Base-by-base conservation (phyloP, 768 basidiomycete genomes). In the Boletales sp. region DNA sequence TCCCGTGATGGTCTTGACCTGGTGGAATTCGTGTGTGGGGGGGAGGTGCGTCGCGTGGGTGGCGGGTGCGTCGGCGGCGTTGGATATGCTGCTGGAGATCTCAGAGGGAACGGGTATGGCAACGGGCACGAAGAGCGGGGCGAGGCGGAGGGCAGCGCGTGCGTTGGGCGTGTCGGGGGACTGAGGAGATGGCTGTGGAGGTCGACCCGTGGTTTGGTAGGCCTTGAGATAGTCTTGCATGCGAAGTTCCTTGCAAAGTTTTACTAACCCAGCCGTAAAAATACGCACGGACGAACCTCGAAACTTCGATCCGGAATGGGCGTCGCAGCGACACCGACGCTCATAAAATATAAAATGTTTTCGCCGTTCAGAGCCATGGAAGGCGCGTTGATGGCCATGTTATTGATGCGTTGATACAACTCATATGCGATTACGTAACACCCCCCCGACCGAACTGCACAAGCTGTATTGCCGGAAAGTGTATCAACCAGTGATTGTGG, bases 201-300 rank as follows among this genome's bases (percentile, higher is more conserved):
- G 72, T 36, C 66, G 59, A 14, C 77, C 74, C 0, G 79, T 79
- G 0, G 72, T 54, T 27, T 55, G 61, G 56, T 80, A 83, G 1
- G 78, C 72, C 18, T 63, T 64, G 27, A 82, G 53, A 54, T 86
- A 86, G 59, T 83, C 83, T 34, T 73, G 67, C 5, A 74, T 55
- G 35, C 83, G 77, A 21, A 73, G 64, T 70, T 85, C 83, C 83
- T 85, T 53, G 32, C 27, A 5, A 13, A 34, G 24, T 1, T 5
- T 41, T 14, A 40, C 24, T 17, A 29, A 11, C 1, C 7, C 40
- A 1, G 8, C 13, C 11, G 21, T 12, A 12, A n/a, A 19, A 29
- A 34, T 17, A 5, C 34, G 10, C 11, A 7, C 2, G 18, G 32
- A 40, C 56, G 34, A 9, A 69, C 65, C 65, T 67, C 67, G 60